A percentile compares a stretch with the other conserved stretches of the same genome.
phyloP scores from a whole-genome alignment of 2,329 filamentous ascomycete species.

The Zymoseptoria ardabiliae region DNA sequence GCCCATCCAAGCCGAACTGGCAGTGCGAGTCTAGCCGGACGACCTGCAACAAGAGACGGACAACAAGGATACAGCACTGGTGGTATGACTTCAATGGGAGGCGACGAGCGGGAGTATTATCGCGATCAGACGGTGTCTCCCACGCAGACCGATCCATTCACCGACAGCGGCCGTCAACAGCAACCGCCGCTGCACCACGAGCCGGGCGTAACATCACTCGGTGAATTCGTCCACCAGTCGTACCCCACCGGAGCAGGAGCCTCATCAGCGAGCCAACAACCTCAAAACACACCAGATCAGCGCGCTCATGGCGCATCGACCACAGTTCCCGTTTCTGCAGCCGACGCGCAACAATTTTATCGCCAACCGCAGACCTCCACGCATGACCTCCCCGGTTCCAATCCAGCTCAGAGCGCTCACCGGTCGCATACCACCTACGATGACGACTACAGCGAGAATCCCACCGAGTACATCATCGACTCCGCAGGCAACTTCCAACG shows the following conservation, averaged over 20 bases:
- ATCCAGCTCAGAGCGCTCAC: neutral
- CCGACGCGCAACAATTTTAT: slow-evolving; percentile 35
- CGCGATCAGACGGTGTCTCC: slow-evolving; percentile 46
- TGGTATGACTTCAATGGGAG: slow-evolving; percentile 23
- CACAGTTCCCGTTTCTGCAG: slow-evolving; percentile 12
- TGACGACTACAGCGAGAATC: slow-evolving; percentile 52
- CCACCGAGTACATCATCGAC: slow-evolving; percentile 65
- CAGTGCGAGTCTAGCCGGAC: slow-evolving; percentile 35
- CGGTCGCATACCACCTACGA: slow-evolving; percentile 31
- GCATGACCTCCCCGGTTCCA: neutral
- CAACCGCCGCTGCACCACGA: slow-evolving; percentile 31
- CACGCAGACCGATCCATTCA: slow-evolving; percentile 57
- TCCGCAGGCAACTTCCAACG: slow-evolving; percentile 53
- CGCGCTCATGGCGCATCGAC: slow-evolving; percentile 11
- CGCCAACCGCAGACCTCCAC: slow-evolving; percentile 8
- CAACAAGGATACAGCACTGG: slow-evolving; percentile 25
- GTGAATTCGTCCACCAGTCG: neutral
- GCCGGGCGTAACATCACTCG: slow-evolving; percentile 24
- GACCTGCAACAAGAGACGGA: slow-evolving; percentile 31
- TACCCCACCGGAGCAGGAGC: neutral
- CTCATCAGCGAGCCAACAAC: neutral
- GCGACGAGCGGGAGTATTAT: slow-evolving; percentile 41
- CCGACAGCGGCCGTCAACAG: slow-evolving; percentile 39
- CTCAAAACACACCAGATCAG: neutral
- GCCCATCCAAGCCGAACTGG: slow-evolving; percentile 27